These are phyloP conservation scores for Fusarium cicatricum DNA, from an alignment of 2,329 filamentous ascomycete genomes.

Conservation along the genomic window DNA sequence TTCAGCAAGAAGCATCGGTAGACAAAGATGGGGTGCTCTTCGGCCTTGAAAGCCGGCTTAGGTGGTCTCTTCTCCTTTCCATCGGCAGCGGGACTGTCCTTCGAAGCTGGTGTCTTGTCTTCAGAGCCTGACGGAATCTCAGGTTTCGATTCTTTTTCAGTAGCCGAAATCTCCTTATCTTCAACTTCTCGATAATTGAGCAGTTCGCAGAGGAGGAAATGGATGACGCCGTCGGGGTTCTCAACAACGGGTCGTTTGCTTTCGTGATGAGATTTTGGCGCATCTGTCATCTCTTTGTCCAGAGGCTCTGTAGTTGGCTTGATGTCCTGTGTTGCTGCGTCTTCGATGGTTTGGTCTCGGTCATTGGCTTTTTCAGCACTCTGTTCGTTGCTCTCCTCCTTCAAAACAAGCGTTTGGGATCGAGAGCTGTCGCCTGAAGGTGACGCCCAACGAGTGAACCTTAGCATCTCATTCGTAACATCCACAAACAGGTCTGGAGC, in stretches of 20 bases:
- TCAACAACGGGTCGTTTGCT: slow-evolving; percentile 86
- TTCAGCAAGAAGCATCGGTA: slow-evolving; percentile 96
- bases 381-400: slow-evolving; percentile 46
- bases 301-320: slow-evolving; percentile 67
- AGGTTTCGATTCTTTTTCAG: slow-evolving; percentile 53
- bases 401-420: slow-evolving; percentile 52
- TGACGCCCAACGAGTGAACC: slow-evolving; percentile 69
- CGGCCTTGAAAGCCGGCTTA: slow-evolving; percentile 84
- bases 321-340: slow-evolving; percentile 52
- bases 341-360: slow-evolving; percentile 18
- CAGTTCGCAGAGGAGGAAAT: slow-evolving; percentile 92
- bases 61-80: slow-evolving; percentile 67
- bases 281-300: slow-evolving; percentile 70
- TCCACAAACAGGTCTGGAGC: slow-evolving; percentile 88
- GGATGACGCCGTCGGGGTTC: slow-evolving; percentile 92
- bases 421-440: slow-evolving; percentile 47
- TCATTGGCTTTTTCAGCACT: slow-evolving; percentile 22
- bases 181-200: slow-evolving; percentile 92
- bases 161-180: slow-evolving; percentile 71
- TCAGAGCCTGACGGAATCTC: slow-evolving; percentile 44
- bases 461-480: slow-evolving; percentile 84
- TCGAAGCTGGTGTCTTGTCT: slow-evolving; percentile 43
- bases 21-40: slow-evolving; percentile 94
- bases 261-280: slow-evolving; percentile 70
- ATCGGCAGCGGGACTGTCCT: slow-evolving; percentile 46